Conservation (phyloP, 305 asterid genomes). For the Solanum hybrid region DNA sequence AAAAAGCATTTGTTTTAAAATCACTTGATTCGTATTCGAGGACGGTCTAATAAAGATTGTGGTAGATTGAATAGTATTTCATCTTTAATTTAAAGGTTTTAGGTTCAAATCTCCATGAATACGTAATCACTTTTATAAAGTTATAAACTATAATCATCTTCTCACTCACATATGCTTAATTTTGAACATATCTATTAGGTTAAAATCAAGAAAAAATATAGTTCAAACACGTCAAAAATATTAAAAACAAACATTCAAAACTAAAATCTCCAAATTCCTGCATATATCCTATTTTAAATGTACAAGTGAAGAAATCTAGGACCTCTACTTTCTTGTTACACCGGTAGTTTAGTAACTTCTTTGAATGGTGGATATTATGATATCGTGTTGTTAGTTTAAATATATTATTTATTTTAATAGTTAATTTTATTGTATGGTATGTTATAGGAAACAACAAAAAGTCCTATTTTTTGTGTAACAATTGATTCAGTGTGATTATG, state of each 20-base stretch:
- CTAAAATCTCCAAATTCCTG: not conserved
- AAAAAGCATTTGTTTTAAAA: not conserved
- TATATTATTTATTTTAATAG: not conserved
- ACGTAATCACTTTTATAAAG: accelerated
- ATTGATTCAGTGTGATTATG: not conserved
- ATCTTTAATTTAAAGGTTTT: not conserved
- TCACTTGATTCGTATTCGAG: not conserved
- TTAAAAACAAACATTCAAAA: not conserved
- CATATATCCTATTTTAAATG: not conserved
- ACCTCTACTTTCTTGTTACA: not conserved
- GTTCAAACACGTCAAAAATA: not conserved
- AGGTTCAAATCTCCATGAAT: accelerated
- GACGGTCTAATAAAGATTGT: not conserved
- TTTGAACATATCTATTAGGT: not conserved
- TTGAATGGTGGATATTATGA: not conserved
- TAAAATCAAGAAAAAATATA: not conserved
- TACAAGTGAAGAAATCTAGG: not conserved
- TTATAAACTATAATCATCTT: not conserved
- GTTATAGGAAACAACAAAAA: not conserved
- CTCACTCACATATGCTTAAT: not conserved
- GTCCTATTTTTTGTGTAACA: not conserved
- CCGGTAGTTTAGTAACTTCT: not conserved
- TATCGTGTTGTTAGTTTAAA: not conserved
- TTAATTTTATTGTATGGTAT: not conserved
- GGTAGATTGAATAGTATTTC: accelerated